Conservation (phyloP, 805 yeast species). For the Wickerhamomyces tratensis region DNA sequence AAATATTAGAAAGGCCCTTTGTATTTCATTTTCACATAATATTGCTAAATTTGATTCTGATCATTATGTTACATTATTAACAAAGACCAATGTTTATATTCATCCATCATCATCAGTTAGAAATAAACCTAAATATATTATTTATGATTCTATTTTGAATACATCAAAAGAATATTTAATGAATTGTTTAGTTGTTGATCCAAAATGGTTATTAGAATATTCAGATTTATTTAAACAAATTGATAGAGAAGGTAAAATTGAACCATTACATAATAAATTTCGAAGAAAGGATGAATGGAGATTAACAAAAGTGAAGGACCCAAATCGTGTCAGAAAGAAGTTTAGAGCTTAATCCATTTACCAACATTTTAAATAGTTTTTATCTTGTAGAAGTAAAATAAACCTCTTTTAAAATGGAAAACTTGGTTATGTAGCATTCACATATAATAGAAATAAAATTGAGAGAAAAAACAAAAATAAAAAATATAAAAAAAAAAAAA, state of each 20-base stretch:
- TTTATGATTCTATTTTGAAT: constrained; percentile 72
- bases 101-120: constrained; percentile 82
- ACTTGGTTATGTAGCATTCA: no score
- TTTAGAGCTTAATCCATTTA: constrained; percentile 4
- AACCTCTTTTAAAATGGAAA: no score
- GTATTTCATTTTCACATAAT: constrained; percentile 61
- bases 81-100: constrained; percentile 63
- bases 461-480: no score
- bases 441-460: no score
- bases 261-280: constrained; percentile 58
- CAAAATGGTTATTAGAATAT: constrained; percentile 71
- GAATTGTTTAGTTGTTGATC: constrained; percentile 73
- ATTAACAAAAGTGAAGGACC: constrained; percentile 18
- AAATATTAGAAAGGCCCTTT: constrained; percentile 47
- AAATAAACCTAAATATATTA: constrained; percentile 63
- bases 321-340: constrained; percentile 30
- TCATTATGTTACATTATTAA: constrained; percentile 62
- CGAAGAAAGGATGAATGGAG: constrained; percentile 68
- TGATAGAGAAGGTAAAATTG: constrained; percentile 55
- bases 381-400: background rate
- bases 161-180: constrained; percentile 92
- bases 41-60: constrained; percentile 63
- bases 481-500: no score
- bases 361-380: no score
- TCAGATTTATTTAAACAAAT: constrained; percentile 60